Conservation (phyloP, 768 basidiomycete species). For the Boletus edulis region DNA sequence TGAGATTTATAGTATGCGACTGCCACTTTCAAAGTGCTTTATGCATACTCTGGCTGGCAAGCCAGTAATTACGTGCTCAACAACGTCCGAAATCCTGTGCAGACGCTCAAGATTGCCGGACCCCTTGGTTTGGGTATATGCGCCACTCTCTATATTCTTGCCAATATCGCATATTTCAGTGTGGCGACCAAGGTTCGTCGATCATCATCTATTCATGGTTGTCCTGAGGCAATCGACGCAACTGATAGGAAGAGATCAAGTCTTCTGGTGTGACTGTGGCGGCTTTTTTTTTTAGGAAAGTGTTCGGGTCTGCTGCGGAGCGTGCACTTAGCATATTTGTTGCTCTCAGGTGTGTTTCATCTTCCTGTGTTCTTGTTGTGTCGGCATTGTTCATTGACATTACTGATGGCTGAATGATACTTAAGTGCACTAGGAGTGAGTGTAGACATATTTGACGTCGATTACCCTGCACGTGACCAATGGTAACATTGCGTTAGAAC, state of each 20-base stretch:
- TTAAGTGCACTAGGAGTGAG: conserved; percentile 35
- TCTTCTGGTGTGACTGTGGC: conserved; percentile 54
- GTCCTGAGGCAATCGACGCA: not conserved
- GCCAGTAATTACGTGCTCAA: conserved; percentile 51
- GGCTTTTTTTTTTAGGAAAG: conserved; percentile 55
- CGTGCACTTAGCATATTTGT: conserved; percentile 53
- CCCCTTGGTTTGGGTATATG: conserved; percentile 56
- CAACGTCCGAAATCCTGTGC: conserved; percentile 51
- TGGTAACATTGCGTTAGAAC: conserved; percentile 11
- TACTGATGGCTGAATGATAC: not conserved
- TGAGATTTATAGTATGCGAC: conserved; percentile 48
- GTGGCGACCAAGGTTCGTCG: conserved; percentile 21
- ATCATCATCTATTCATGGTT: too few relatives aligned
- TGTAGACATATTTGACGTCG: not conserved
- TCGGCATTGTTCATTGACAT: not conserved
- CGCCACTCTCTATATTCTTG: conserved; percentile 49
- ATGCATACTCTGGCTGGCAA: conserved; percentile 50
- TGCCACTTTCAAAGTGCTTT: conserved; percentile 57
- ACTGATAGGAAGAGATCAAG: conserved; percentile 40
- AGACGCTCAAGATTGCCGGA: conserved; percentile 60
- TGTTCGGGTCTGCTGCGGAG: conserved; percentile 52
- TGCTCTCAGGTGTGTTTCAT: conserved; percentile 44
- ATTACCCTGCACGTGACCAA: not conserved
- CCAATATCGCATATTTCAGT: conserved; percentile 58
- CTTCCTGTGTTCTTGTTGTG: not conserved